phyloP scores from a whole-genome alignment of 768 basidiomycete species.

The Fibroporia radiculosa region DNA sequence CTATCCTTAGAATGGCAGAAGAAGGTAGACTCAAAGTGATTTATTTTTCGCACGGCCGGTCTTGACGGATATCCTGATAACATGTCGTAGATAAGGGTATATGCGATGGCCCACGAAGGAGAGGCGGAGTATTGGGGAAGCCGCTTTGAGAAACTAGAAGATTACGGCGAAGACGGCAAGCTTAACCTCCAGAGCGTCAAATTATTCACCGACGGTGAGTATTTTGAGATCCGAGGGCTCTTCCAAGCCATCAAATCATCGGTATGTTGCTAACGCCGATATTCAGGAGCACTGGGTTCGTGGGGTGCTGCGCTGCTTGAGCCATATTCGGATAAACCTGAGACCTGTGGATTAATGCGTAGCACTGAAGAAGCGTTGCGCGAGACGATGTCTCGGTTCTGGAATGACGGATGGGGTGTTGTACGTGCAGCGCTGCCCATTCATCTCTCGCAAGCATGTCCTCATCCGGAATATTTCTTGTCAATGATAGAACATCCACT shows the following conservation, averaged over 20 bases:
- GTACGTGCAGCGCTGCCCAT: constrained; percentile 35
- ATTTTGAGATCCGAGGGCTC: neutral
- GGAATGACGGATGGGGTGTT: constrained; percentile 75
- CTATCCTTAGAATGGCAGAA: constrained; percentile 51
- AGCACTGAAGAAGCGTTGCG: constrained; percentile 44
- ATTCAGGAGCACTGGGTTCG: constrained; percentile 76
- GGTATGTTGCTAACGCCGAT: constrained; percentile 6
- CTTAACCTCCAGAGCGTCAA: constrained; percentile 62
- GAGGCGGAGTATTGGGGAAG: constrained; percentile 53
- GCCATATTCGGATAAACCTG: constrained; percentile 78
- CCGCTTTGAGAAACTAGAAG: constrained; percentile 41
- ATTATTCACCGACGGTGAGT: constrained; percentile 65
- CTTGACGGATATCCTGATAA: neutral
- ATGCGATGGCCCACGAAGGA: constrained; percentile 36
- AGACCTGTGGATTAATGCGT: constrained; percentile 63
- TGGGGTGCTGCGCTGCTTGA: constrained; percentile 86
- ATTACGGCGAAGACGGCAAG: constrained; percentile 48
- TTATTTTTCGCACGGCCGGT: constrained; percentile 1
- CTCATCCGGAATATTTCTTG: neutral
- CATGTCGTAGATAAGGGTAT: constrained; percentile 23
- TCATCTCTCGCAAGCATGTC: neutral
- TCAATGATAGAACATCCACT: constrained; percentile 67
- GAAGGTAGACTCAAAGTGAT: constrained; percentile 61
- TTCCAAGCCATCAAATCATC: too few species aligned
- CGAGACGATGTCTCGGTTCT: constrained; percentile 51